Percentiles rank a stretch among this genome's conserved stretches.
Evolutionary conservation across 306 rosid species (phyloP).

Genomic region (Acacia melanoxylon): DNA sequence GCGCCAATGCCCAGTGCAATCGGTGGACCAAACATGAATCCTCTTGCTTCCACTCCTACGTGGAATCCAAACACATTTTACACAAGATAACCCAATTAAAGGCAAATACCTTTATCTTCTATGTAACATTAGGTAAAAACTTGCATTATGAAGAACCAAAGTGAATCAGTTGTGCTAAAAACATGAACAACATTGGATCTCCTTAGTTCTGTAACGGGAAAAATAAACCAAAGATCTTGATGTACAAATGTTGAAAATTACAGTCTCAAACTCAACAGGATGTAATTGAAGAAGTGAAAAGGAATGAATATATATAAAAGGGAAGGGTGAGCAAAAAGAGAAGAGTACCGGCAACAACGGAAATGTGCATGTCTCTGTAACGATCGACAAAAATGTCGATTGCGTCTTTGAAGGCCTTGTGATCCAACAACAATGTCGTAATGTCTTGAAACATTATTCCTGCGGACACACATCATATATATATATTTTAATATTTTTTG

Average conservation of each 20-base stretch:
- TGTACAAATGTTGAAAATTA: not conserved
- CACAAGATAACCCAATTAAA: not conserved
- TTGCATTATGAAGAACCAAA: not conserved
- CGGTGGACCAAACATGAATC: conserved; percentile 87
- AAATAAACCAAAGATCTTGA: not conserved
- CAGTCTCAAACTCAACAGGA: not conserved
- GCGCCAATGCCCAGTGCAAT: conserved; percentile 83
- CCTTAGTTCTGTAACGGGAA: not conserved
- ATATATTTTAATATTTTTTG: not conserved
- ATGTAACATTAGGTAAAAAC: not conserved
- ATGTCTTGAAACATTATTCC: conserved; percentile 99
- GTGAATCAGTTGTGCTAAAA: not conserved
- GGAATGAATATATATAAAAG: not conserved
- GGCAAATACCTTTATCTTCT: not conserved
- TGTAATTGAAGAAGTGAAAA: not conserved
- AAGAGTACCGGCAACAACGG: conserved; percentile 72
- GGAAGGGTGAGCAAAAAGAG: too few relatives aligned
- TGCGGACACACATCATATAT: conserved; percentile 27
- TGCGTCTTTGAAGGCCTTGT: conserved; percentile 87
- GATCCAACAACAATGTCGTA: conserved; percentile 98
- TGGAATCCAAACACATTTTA: conserved; percentile 21
- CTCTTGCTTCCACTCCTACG: conserved; percentile 90
- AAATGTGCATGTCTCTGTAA: conserved; percentile 93
- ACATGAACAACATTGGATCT: not conserved
- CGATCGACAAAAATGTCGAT: conserved; percentile 99